Percentiles rank a stretch among this genome's conserved stretches.
Evolutionary conservation across 2,329 filamentous ascomycete species (phyloP).

Genomic region (Phoma sp.): DNA sequence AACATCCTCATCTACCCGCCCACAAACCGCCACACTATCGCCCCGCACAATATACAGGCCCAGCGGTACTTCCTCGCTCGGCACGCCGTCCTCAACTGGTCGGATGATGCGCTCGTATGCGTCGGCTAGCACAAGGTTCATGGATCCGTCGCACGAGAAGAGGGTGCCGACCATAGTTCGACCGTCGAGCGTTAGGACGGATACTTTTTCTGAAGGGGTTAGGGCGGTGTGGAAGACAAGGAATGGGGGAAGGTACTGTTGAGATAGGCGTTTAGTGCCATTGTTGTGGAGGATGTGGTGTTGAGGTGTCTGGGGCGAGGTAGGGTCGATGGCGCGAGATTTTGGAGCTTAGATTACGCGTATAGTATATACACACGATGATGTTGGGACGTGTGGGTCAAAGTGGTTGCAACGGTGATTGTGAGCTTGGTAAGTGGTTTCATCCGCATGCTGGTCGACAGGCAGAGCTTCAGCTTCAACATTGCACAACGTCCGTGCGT

Average conservation of each 20-base stretch:
- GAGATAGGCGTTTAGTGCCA: constrained; percentile 53
- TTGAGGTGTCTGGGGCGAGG: neutral
- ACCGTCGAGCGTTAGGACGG: constrained; percentile 90
- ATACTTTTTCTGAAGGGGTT: constrained; percentile 75
- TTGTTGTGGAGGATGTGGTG: constrained; percentile 20
- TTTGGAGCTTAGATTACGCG: neutral
- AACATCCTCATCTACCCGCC: constrained; percentile 85
- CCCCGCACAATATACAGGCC: constrained; percentile 92
- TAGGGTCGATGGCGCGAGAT: neutral
- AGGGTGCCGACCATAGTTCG: constrained; percentile 79
- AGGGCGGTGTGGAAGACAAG: constrained; percentile 2
- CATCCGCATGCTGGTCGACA: neutral
- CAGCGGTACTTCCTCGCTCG: constrained; percentile 79
- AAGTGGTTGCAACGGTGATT: neutral
- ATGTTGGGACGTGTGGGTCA: neutral
- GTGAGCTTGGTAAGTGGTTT: neutral
- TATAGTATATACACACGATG: neutral
- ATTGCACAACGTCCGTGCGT: constrained; percentile 5
- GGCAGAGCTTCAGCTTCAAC: constrained; percentile 5
- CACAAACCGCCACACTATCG: constrained; percentile 91
- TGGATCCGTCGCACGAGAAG: constrained; percentile 85
- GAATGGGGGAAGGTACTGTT: constrained; percentile 43
- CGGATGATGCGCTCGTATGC: constrained; percentile 91
- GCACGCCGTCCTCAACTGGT: constrained; percentile 80
- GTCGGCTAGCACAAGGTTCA: constrained; percentile 85